phyloP scores from a whole-genome alignment of 352 stramenopile species.

The Phytophthora pini region DNA sequence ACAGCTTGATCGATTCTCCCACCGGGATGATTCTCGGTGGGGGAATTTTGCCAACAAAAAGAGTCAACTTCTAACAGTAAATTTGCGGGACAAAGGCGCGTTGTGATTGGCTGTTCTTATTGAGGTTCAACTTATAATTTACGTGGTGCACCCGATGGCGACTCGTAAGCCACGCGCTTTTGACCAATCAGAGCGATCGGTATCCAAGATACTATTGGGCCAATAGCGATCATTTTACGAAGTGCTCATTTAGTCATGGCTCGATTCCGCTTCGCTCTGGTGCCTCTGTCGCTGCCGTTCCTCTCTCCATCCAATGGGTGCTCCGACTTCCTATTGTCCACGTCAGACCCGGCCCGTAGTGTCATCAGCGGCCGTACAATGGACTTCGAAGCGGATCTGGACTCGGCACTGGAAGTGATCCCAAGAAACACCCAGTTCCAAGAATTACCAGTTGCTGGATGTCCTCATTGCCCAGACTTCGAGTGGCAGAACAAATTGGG shows the following conservation, averaged over 20 bases:
- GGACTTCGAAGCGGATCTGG: conserved; percentile 63
- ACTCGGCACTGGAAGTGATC: conserved; percentile 54
- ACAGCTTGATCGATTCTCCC: too few species aligned
- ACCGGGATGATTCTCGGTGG: too few species aligned
- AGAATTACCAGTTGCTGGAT: conserved; percentile 45
- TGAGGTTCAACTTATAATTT: background rate
- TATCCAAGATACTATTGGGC: too few species aligned
- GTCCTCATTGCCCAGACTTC: conserved; percentile 51
- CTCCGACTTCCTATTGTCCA: conserved; percentile 70
- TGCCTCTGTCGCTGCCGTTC: conserved; percentile 3
- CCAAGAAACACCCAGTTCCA: conserved; percentile 55
- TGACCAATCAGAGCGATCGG: conserved; percentile 4
- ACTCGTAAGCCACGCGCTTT: background rate
- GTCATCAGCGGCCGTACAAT: conserved; percentile 63
- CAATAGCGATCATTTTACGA: too few species aligned
- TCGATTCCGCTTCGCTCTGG: too few species aligned
- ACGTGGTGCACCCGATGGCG: background rate
- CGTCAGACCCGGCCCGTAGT: conserved; percentile 14
- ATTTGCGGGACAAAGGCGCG: background rate
- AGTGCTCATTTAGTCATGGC: too few species aligned
- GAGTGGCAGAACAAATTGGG: conserved; percentile 49
- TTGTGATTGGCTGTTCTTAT: conserved; percentile 2
- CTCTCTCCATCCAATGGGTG: conserved; percentile 23
- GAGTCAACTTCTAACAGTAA: too few species aligned
- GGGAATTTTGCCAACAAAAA: too few species aligned